Conservation (phyloP, 2,329 filamentous ascomycete species). For the Lasiodiplodia hormozganensis region DNA sequence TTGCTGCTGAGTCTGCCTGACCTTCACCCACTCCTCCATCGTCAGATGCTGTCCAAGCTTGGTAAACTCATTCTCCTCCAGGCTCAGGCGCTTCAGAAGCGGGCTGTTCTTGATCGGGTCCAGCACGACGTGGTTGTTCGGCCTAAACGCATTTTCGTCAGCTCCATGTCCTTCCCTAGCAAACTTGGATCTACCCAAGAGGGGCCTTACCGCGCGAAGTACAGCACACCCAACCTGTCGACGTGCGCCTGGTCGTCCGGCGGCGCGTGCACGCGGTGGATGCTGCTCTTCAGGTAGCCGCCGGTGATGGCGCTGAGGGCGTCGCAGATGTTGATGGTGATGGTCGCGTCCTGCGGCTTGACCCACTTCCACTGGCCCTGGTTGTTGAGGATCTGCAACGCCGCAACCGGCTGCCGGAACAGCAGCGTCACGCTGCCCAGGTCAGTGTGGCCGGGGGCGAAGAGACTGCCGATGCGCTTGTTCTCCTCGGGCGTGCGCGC, state of each 20-base stretch:
- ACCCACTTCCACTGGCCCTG: slow-evolving; percentile 52
- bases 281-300: slow-evolving; percentile 56
- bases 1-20: slow-evolving; percentile 50
- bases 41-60: slow-evolving; percentile 48
- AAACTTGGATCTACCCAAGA: not conserved
- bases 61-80: slow-evolving; percentile 40
- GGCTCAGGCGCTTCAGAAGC: slow-evolving; percentile 43
- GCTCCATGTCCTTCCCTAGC: not conserved
- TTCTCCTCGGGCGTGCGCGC: slow-evolving; percentile 58
- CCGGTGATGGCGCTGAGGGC: slow-evolving; percentile 49
- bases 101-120: slow-evolving; percentile 48
- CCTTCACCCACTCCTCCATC: slow-evolving; percentile 55
- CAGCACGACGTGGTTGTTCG: slow-evolving; percentile 48
- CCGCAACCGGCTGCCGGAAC: slow-evolving; percentile 65
- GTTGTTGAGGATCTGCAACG: slow-evolving; percentile 58
- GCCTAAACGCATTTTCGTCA: slow-evolving; percentile 32
- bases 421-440: slow-evolving; percentile 63
- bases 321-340: slow-evolving; percentile 52
- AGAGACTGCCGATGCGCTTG: slow-evolving; percentile 52
- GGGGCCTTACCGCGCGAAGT: slow-evolving; percentile 56
- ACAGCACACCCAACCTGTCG: slow-evolving; percentile 58
- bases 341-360: slow-evolving; percentile 47
- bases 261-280: slow-evolving; percentile 59
- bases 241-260: slow-evolving; percentile 58
- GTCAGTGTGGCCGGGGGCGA: slow-evolving; percentile 62